Evolutionary conservation across 1,284 basidiomycete genomes (phyloP).

Genomic region (Fistulinella cinereoalba): DNA sequence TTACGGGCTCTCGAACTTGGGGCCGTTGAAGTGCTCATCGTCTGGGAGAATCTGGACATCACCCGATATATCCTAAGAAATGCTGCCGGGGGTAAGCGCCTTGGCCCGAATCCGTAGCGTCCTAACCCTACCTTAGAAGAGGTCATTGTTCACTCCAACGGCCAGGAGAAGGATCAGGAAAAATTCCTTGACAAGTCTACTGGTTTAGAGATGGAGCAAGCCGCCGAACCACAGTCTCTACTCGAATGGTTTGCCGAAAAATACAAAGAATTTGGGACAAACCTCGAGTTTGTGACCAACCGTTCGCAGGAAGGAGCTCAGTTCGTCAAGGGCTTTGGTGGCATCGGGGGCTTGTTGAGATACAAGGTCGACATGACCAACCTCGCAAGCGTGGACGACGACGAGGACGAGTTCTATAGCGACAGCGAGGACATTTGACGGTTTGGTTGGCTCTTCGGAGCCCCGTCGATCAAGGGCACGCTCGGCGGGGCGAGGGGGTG

Average conservation of each 20-base stretch:
- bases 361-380: slow-evolving; percentile 95
- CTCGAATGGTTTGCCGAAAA: slow-evolving; percentile 99
- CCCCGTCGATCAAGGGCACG: slow-evolving; percentile 55
- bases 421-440: slow-evolving; percentile 83
- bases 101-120: not conserved
- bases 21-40: slow-evolving; percentile 94
- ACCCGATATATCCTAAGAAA: slow-evolving; percentile 85
- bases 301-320: slow-evolving; percentile 97
- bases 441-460: slow-evolving; percentile 78
- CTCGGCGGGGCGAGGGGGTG: slow-evolving; percentile 55
- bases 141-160: slow-evolving; percentile 76
- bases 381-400: slow-evolving; percentile 73
- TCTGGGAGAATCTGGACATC: slow-evolving; percentile 96
- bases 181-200: slow-evolving; percentile 96
- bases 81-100: slow-evolving; percentile 76
- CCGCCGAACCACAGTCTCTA: slow-evolving; percentile 73
- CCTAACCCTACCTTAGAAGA: slow-evolving; percentile 56
- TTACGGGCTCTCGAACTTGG: slow-evolving; percentile 96
- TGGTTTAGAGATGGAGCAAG: slow-evolving; percentile 92
- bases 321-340: slow-evolving; percentile 98
- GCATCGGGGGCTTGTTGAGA: slow-evolving; percentile 91
- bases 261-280: slow-evolving; percentile 96
- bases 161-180: slow-evolving; percentile 86
- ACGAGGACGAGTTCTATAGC: slow-evolving; percentile 55
- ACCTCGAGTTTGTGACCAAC: slow-evolving; percentile 87